These are phyloP conservation scores for Penicillium crystallinum DNA, from an alignment of 495 filamentous ascomycete genomes.

Conservation along the genomic window DNA sequence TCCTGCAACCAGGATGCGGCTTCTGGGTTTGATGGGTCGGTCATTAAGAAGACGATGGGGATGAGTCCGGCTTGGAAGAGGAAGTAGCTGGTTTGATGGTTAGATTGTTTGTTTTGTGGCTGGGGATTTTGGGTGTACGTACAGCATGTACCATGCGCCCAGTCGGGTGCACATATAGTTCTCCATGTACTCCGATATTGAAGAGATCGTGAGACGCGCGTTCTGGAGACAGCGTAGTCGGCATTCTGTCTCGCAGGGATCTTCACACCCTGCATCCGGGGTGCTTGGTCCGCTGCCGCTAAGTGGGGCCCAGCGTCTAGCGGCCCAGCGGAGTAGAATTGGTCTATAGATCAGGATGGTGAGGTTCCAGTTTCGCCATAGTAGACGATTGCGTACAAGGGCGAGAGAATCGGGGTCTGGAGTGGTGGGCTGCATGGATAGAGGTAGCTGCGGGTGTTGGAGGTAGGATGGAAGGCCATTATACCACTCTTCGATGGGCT, in stretches of 20 bases:
- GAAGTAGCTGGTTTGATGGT: slow-evolving; percentile 36
- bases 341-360: slow-evolving; percentile 49
- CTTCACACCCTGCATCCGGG: slow-evolving; percentile 30
- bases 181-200: slow-evolving; percentile 41
- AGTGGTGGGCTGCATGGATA: slow-evolving; percentile 17
- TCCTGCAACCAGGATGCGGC: slow-evolving; percentile 43
- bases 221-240: slow-evolving; percentile 40
- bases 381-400: slow-evolving; percentile 36
- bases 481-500: slow-evolving; percentile 46
- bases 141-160: slow-evolving; percentile 50
- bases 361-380: slow-evolving; percentile 50
- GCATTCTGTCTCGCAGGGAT: slow-evolving; percentile 40
- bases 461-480: slow-evolving; percentile 42
- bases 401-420: slow-evolving; percentile 34
- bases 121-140: slow-evolving; percentile 14
- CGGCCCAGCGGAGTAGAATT: slow-evolving; percentile 46
- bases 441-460: slow-evolving; percentile 26
- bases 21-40: slow-evolving; percentile 39
- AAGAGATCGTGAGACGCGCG: slow-evolving; percentile 39
- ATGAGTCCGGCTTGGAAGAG: slow-evolving; percentile 51
- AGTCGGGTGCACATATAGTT: slow-evolving; percentile 39
- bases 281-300: slow-evolving; percentile 17
- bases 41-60: slow-evolving; percentile 47
- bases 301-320: slow-evolving; percentile 37
- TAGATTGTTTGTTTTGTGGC: neutral